phyloP scores from a whole-genome alignment of 1,284 basidiomycete species.

The Cystobasidium pallidum region DNA sequence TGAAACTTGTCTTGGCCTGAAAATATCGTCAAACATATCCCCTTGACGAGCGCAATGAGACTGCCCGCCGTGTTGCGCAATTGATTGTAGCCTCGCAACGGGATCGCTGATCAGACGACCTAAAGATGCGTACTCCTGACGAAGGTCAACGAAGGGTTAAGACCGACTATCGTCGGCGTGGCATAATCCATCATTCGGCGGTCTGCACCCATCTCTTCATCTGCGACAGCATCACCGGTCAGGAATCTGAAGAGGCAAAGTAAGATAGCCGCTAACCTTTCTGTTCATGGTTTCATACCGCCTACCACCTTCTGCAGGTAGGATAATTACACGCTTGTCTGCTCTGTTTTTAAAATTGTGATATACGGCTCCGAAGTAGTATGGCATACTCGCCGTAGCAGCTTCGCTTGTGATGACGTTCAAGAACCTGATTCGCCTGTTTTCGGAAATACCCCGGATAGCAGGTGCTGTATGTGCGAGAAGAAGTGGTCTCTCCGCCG shows the following conservation, averaged over 20 bases:
- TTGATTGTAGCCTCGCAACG: too few relatives aligned
- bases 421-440: constrained; percentile 16
- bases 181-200: background rate
- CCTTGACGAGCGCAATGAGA: too few relatives aligned
- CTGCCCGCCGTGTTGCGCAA: too few relatives aligned
- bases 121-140: too few relatives aligned
- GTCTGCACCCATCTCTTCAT: constrained; percentile 1
- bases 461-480: background rate
- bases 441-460: background rate
- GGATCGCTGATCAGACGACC: too few relatives aligned
- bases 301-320: background rate
- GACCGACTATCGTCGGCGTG: too few relatives aligned
- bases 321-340: background rate
- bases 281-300: background rate
- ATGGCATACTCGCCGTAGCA: background rate
- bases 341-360: background rate
- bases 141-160: background rate
- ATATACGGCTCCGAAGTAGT: constrained; percentile 20
- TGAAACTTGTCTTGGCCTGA: too few relatives aligned
- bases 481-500: background rate
- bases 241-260: background rate
- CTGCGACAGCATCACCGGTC: background rate
- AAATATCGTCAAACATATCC: too few relatives aligned
- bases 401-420: constrained; percentile 3
- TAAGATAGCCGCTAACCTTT: background rate